phyloP scores from a whole-genome alignment of 768 basidiomycete genomes.

The Serendipita sp. region DNA sequence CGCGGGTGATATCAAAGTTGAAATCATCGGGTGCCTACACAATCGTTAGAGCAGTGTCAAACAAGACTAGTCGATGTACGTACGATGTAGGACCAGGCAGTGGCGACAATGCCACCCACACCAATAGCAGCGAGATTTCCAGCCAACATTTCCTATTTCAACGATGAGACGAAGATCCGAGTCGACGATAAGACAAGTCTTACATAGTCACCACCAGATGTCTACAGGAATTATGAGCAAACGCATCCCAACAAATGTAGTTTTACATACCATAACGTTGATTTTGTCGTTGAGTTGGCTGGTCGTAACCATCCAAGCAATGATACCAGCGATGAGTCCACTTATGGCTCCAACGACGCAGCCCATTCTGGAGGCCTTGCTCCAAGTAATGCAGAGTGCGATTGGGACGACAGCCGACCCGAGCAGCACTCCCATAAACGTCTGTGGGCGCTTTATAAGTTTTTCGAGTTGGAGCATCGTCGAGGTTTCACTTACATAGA shows the following conservation, averaged over 20 bases:
- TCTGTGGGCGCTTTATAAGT: background rate
- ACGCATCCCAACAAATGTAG: background rate
- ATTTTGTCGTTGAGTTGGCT: conserved; percentile 54
- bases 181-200: background rate
- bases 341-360: conserved; percentile 56
- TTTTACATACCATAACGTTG: conserved; percentile 41
- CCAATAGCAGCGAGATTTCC: conserved; percentile 81
- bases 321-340: conserved; percentile 54
- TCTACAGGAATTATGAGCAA: conserved; percentile 9
- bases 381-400: conserved; percentile 73
- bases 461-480: conserved; percentile 1
- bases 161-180: background rate
- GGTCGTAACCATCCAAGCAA: conserved; percentile 78
- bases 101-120: conserved; percentile 61
- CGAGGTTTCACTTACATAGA: conserved; percentile 42
- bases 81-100: conserved; percentile 46
- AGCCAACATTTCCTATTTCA: conserved; percentile 51
- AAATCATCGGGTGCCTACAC: conserved; percentile 63
- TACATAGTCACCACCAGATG: conserved; percentile 24
- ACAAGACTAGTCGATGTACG: conserved; percentile 12
- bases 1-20: conserved; percentile 63
- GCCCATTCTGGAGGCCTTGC: conserved; percentile 69
- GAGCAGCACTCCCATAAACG: conserved; percentile 61
- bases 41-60: background rate
- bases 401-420: conserved; percentile 79